A percentile compares a stretch with the other conserved stretches of the same genome.
Conservation (phyloP, 2,329 filamentous ascomycete genomes). For the Colletotrichum kahawae region DNA sequence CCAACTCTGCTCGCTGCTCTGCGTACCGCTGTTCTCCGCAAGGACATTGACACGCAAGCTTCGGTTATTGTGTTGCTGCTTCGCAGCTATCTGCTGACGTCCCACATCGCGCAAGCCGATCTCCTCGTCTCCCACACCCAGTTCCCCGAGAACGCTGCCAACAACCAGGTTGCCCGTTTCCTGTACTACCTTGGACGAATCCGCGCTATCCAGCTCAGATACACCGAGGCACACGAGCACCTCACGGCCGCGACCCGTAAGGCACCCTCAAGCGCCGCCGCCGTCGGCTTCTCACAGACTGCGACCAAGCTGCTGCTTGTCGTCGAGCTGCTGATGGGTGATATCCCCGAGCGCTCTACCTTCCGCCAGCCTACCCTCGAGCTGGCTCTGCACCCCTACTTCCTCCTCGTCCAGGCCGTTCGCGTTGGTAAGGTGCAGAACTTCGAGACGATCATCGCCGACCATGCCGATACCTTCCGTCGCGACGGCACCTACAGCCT, state of each 20-base stretch:
- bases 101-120: conserved; percentile 96
- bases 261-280: conserved; percentile 86
- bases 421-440: conserved; percentile 95
- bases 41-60: conserved; percentile 96
- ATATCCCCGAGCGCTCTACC: conserved; percentile 93
- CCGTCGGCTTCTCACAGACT: conserved; percentile 93
- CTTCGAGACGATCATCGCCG: conserved; percentile 85
- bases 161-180: conserved; percentile 97
- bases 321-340: conserved; percentile 96
- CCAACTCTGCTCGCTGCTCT: conserved; percentile 86
- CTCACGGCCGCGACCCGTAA: conserved; percentile 93
- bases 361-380: conserved; percentile 92
- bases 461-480: conserved; percentile 84
- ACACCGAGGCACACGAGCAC: conserved; percentile 96
- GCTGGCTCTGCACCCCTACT: conserved; percentile 87
- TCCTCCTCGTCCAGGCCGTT: conserved; percentile 91
- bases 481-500: conserved; percentile 95
- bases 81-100: conserved; percentile 94
- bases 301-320: conserved; percentile 96
- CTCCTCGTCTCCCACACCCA: conserved; percentile 94
- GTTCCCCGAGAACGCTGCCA: conserved; percentile 92
- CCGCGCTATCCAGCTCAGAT: conserved; percentile 92
- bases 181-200: conserved; percentile 97
- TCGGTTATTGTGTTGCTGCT: conserved; percentile 94
- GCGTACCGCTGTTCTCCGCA: conserved; percentile 92